phyloP scores from a whole-genome alignment of 225 moss, liverwort and hornwort genomes.

The Anthoceros angustus region DNA sequence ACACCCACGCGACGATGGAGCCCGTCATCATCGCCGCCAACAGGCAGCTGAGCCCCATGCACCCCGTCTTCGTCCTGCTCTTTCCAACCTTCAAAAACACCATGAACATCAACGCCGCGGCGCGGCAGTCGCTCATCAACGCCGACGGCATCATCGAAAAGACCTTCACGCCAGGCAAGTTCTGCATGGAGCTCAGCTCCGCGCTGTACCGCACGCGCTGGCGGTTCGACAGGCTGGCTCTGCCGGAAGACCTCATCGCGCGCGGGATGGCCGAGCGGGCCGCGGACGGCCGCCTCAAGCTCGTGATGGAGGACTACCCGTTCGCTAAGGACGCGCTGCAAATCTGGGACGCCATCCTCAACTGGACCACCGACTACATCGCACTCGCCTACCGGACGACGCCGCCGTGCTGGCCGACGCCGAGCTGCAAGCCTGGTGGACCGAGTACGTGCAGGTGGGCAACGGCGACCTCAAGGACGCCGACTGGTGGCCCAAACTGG shows the following conservation, averaged over 20 bases:
- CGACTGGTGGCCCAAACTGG: slow-evolving; percentile 6
- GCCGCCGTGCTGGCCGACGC: slow-evolving; percentile 10
- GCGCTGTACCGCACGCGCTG: background rate
- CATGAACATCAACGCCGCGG: slow-evolving; percentile 9
- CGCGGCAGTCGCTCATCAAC: background rate
- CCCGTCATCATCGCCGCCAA: slow-evolving; percentile 7
- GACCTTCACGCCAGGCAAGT: slow-evolving; percentile 3
- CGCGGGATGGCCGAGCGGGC: slow-evolving; percentile 26
- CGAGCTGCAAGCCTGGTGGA: slow-evolving; percentile 22
- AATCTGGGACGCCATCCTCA: slow-evolving; percentile 28
- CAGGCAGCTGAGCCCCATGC: slow-evolving; percentile 4
- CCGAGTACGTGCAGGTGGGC: slow-evolving; percentile 20
- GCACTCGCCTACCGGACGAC: slow-evolving; percentile 26
- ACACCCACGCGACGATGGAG: slow-evolving; percentile 6
- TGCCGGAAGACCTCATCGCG: background rate
- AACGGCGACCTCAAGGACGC: background rate
- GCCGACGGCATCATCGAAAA: background rate
- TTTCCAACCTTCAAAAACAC: slow-evolving; percentile 5
- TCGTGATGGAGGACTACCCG: slow-evolving; percentile 33
- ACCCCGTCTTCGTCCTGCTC: slow-evolving; percentile 3
- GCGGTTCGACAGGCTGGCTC: background rate
- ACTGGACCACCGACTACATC: slow-evolving; percentile 30
- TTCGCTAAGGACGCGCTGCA: slow-evolving; percentile 38
- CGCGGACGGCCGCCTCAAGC: slow-evolving; percentile 20
- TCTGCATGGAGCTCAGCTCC: background rate